Base-by-base conservation (phyloP, 352 stramenopile genomes). In the Globisporangium radiosum region DNA sequence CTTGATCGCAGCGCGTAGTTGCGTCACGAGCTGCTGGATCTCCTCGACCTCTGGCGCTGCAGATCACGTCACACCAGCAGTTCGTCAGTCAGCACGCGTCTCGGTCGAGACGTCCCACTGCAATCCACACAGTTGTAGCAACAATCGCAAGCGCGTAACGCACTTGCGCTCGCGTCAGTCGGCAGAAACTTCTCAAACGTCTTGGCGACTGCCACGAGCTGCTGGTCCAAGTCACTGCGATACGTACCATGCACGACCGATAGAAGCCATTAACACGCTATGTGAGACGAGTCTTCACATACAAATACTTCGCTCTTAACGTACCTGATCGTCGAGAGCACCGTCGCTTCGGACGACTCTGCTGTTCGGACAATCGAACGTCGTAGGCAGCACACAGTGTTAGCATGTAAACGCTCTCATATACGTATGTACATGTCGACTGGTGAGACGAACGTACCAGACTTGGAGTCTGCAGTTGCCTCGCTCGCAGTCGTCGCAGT, bases 1-100 rank as follows among this genome's bases (percentile, higher is more conserved):
- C 45, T 69, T 52, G 62, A 85, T 69, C 36, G 72, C 68, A 56
- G 53, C 60, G 19, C 58, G 59, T 8, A 79, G 47, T 33, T 70
- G 57, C 17, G 52, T 52, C 40, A 87, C 68, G 49, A 84, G 69
- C 7, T 66, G 55, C 19, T 73, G 62, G 44, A 87, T 78, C 36
- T 77, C 68, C 25, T 73, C 54, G 15, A 84, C 54, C 44, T 84
- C 69, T 25, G 66, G 47, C 14, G 63, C 64, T 72, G 39, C n/a
- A 52, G 2, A 33, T 33, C 25, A 33, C 25, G 25, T 33, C 25
- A 3, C 25, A 33, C 1, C 25, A 33, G 25, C 25, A 33, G 25
- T 33, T 33, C 25, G 25, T 33, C 25, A 33, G 25, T 33, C 25
- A 33, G 25, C 25, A 33, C 1, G 25, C 1, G 25, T 33, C 25